These are phyloP conservation scores for Colletotrichum brevisporum DNA, from an alignment of 2,329 filamentous ascomycete genomes.

Conservation along the genomic window DNA sequence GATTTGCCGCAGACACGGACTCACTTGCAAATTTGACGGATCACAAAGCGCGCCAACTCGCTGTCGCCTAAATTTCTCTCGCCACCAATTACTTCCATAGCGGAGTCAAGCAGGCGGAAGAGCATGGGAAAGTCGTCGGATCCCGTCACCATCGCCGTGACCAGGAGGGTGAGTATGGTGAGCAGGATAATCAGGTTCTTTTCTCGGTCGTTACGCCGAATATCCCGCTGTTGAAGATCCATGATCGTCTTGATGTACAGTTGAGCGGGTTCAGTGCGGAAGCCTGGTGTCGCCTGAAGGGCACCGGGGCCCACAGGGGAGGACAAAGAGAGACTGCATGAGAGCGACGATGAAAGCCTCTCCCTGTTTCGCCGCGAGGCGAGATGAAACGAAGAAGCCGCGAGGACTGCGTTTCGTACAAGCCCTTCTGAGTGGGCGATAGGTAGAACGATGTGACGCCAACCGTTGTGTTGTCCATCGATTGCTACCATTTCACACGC, in stretches of 20 bases:
- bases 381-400: constrained; percentile 37
- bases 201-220: background rate
- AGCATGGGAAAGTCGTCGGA: constrained; percentile 46
- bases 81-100: constrained; percentile 46
- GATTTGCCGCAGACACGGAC: background rate
- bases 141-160: constrained; percentile 45
- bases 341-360: background rate
- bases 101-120: constrained; percentile 45
- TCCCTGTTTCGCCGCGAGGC: no score
- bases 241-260: background rate
- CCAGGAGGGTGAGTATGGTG: constrained; percentile 44
- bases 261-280: background rate
- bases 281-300: background rate
- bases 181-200: constrained; percentile 39
- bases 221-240: background rate
- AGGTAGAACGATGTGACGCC: constrained; percentile 43
- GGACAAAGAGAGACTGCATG: no score
- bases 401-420: constrained; percentile 34
- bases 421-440: constrained; percentile 40
- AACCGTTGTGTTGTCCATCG: constrained; percentile 44
- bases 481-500: constrained; percentile 44
- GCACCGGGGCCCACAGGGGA: background rate
- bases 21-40: constrained; percentile 8
- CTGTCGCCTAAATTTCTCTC: constrained; percentile 41
- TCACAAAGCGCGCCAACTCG: constrained; percentile 2